Evolutionary conservation across 2,329 filamentous ascomycete species (phyloP).

Genomic region (Mariannaea elegans): DNA sequence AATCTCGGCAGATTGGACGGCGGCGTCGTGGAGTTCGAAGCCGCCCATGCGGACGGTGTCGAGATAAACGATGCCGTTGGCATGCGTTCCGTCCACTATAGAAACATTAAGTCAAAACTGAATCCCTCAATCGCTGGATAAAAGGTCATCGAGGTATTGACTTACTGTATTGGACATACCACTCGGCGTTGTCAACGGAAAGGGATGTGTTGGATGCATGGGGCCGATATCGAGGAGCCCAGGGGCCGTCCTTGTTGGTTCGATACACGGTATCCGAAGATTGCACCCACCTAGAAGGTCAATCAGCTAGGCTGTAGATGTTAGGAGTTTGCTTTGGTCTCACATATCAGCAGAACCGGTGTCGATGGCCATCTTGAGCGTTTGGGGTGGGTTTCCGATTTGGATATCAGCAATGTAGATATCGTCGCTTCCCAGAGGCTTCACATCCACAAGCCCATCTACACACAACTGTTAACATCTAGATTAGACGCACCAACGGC

Average conservation of each 20-base stretch:
- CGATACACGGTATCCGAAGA: conserved; percentile 56
- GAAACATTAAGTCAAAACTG: background rate
- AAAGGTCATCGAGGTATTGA: conserved; percentile 35
- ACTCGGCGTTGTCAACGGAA: conserved; percentile 54
- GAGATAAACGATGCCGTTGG: conserved; percentile 58
- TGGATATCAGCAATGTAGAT: conserved; percentile 55
- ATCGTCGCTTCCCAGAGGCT: conserved; percentile 51
- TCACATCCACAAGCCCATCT: conserved; percentile 47
- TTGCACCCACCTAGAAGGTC: conserved; percentile 59
- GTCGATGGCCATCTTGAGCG: conserved; percentile 59
- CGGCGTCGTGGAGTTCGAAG: conserved; percentile 54
- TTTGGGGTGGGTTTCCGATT: conserved; percentile 59
- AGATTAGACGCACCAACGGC: background rate
- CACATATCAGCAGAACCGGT: conserved; percentile 69
- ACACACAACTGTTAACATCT: background rate
- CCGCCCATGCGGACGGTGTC: conserved; percentile 59
- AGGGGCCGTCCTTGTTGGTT: conserved; percentile 46
- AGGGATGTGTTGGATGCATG: conserved; percentile 55
- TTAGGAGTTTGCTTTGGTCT: conserved; percentile 49
- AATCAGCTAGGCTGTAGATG: conserved; percentile 2
- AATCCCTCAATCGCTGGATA: background rate
- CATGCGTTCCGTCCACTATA: conserved; percentile 55
- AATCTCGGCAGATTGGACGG: conserved; percentile 58
- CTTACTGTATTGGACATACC: conserved; percentile 60
- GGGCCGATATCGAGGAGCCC: conserved; percentile 53